Evolutionary conservation across 73 alveolate species (phyloP).

Genomic region (Symbiodinium natans): DNA sequence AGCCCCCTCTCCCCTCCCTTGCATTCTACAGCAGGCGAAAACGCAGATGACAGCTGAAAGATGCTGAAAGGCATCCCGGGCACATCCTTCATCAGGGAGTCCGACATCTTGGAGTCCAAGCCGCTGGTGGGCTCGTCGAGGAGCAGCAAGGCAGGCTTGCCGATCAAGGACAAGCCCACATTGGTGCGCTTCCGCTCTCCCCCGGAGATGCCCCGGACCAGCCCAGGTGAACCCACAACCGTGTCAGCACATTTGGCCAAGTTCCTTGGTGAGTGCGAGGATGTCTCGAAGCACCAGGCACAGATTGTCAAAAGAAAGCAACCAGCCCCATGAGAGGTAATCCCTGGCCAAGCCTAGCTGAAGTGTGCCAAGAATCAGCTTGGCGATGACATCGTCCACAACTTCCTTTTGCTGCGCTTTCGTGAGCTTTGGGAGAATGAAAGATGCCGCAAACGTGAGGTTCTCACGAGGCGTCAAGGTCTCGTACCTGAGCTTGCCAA

Average conservation of each 20-base stretch:
- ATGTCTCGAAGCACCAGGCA: neutral
- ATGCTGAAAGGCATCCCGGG: no score
- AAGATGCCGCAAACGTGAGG: slow-evolving; percentile 46
- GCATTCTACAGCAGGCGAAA: no score
- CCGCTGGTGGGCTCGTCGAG: slow-evolving; percentile 89
- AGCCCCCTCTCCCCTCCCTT: no score
- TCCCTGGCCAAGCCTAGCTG: neutral
- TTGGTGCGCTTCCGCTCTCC: slow-evolving; percentile 78
- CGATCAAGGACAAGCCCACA: slow-evolving; percentile 41
- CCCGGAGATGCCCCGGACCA: slow-evolving; percentile 76
- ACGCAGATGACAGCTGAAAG: no score
- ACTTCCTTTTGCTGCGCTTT: slow-evolving; percentile 23
- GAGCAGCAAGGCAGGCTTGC: slow-evolving; percentile 45
- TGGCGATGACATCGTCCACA: neutral
- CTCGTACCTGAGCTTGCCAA: slow-evolving; percentile 40
- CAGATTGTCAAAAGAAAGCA: neutral
- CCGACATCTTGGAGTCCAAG: slow-evolving; percentile 90
- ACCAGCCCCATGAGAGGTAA: neutral
- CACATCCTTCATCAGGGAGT: slow-evolving; percentile 60
- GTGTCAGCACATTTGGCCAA: slow-evolving; percentile 61
- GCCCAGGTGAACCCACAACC: slow-evolving; percentile 73
- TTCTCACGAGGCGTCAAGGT: slow-evolving; percentile 83
- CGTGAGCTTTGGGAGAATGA: slow-evolving; percentile 70
- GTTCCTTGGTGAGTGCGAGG: neutral
- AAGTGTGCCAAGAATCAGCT: neutral